Evolutionary conservation across 73 alveolate genomes (phyloP).

Genomic region (Paramecium tetraurelia): DNA sequence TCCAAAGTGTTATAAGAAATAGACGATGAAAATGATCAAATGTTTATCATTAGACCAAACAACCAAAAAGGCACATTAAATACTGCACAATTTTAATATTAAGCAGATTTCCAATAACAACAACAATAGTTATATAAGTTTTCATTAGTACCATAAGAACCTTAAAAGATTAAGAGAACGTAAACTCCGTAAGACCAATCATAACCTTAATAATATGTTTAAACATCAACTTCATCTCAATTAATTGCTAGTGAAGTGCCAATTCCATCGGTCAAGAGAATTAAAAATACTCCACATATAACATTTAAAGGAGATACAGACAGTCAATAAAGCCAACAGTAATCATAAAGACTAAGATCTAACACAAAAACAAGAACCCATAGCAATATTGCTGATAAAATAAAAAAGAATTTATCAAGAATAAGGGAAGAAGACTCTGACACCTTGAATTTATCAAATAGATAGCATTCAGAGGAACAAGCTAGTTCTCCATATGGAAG

Average conservation of each 20-base stretch:
- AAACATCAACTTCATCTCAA: background rate
- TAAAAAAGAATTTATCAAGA: background rate
- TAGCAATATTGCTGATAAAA: background rate
- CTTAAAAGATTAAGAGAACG: background rate
- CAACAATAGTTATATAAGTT: background rate
- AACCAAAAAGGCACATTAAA: constrained; percentile 10
- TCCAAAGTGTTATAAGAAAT: background rate
- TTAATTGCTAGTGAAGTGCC: background rate
- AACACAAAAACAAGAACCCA: background rate
- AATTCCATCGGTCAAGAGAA: constrained; percentile 9
- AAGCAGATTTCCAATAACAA: background rate
- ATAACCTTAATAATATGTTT: background rate
- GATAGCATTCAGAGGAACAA: background rate
- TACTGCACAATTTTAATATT: constrained; percentile 19
- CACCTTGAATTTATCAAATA: constrained; percentile 1
- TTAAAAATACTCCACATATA: background rate
- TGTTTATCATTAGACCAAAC: background rate
- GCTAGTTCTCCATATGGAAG: background rate
- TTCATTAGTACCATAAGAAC: background rate
- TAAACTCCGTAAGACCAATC: background rate
- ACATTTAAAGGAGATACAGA: background rate
- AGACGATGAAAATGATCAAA: constrained; percentile 22
- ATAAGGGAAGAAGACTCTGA: constrained; percentile 45
- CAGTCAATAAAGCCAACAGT: background rate
- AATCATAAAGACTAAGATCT: background rate